Conservation (phyloP, 306 rosid genomes). For the Quercus mongolica region DNA sequence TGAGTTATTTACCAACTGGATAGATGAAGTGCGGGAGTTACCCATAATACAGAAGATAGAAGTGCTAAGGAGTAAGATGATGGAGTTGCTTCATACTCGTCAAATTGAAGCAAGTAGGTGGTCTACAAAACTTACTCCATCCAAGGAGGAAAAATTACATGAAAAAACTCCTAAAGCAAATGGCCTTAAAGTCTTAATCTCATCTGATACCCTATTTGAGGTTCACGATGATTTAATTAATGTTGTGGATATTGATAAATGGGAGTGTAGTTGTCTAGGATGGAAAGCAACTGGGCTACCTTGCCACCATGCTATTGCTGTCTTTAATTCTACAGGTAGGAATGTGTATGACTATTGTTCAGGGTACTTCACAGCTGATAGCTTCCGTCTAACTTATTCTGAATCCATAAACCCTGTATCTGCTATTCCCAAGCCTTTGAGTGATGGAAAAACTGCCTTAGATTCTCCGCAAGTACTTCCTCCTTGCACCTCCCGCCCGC, state of each 20-base stretch:
- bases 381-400: constrained; percentile 27
- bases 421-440: constrained; percentile 7
- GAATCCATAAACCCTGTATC: constrained; percentile 30
- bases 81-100: constrained; percentile 29
- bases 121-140: constrained; percentile 42
- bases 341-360: constrained; percentile 35
- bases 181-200: constrained; percentile 42
- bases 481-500: constrained; percentile 33
- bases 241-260: constrained; percentile 42
- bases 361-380: constrained; percentile 30
- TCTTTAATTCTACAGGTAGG: constrained; percentile 34
- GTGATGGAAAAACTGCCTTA: background rate
- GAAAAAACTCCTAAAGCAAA: constrained; percentile 25
- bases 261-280: constrained; percentile 40
- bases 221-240: constrained; percentile 45
- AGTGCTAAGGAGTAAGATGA: constrained; percentile 29
- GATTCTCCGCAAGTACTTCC: constrained; percentile 37
- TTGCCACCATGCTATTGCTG: constrained; percentile 49
- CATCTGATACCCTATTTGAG: constrained; percentile 53
- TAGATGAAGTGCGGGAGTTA: constrained; percentile 35
- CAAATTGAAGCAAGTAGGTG: constrained; percentile 29
- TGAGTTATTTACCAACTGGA: constrained; percentile 36
- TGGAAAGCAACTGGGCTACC: constrained; percentile 53
- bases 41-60: constrained; percentile 45
- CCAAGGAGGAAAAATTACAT: constrained; percentile 38